These are phyloP conservation scores for Clavispora asparagi DNA, from an alignment of 805 yeast genomes.

Conservation along the genomic window DNA sequence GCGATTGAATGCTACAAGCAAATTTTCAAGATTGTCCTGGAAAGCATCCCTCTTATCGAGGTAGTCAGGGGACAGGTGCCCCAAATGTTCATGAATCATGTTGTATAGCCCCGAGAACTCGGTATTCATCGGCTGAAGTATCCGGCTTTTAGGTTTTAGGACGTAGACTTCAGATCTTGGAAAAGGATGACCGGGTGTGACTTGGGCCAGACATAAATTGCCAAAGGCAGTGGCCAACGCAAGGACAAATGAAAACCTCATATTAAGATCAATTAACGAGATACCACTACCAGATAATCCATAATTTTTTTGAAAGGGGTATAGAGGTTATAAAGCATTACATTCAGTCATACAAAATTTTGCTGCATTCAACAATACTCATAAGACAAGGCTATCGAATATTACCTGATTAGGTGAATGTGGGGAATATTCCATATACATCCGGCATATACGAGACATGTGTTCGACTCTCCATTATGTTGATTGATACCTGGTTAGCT, in stretches of 20 bases:
- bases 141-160: neutral
- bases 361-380: neutral
- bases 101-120: constrained; percentile 6
- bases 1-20: constrained; percentile 17
- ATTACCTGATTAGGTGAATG: neutral
- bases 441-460: neutral
- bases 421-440: neutral
- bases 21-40: constrained; percentile 5
- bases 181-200: neutral
- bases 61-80: neutral
- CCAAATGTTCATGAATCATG: constrained; percentile 1
- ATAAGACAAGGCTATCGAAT: neutral
- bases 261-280: neutral
- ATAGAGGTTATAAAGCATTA: neutral
- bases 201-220: constrained; percentile 3
- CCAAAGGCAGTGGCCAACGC: constrained; percentile 3
- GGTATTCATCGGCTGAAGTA: constrained; percentile 9
- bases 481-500: no score
- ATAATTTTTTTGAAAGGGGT: neutral
- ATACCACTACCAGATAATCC: neutral
- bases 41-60: constrained; percentile 7
- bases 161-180: constrained; percentile 2
- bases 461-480: no score
- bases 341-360: neutral
- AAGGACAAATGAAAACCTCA: constrained; percentile 3